These are phyloP conservation scores for Lachnellula arida DNA, from an alignment of 2,329 filamentous ascomycete genomes.

Conservation along the genomic window DNA sequence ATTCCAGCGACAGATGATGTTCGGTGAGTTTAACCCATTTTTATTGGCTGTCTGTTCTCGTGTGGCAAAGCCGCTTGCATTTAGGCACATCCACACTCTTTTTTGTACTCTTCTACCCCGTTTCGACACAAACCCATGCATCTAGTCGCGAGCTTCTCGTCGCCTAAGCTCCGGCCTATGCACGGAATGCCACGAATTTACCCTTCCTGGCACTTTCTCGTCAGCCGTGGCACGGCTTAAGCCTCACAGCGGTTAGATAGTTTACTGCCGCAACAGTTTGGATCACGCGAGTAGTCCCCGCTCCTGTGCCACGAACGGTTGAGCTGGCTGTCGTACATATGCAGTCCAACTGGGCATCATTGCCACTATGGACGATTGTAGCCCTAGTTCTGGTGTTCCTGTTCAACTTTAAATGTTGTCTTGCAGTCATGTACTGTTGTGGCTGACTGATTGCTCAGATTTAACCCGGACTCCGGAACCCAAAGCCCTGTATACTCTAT, in stretches of 20 bases:
- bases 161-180: constrained; percentile 18
- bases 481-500: constrained; percentile 33
- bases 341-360: constrained; percentile 26
- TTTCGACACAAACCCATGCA: constrained; percentile 14
- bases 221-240: constrained; percentile 28
- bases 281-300: constrained; percentile 30
- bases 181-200: constrained; percentile 27
- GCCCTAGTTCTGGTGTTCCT: constrained; percentile 8
- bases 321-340: constrained; percentile 29
- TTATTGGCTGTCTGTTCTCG: constrained; percentile 26
- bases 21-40: constrained; percentile 27
- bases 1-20: constrained; percentile 32
- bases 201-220: constrained; percentile 17
- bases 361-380: constrained; percentile 13
- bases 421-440: constrained; percentile 23
- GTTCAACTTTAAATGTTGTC: constrained; percentile 29
- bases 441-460: constrained; percentile 33
- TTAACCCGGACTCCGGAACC: constrained; percentile 29
- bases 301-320: constrained; percentile 24
- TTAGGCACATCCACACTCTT: constrained; percentile 23
- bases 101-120: constrained; percentile 10
- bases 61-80: constrained; percentile 21
- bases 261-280: constrained; percentile 18
- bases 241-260: constrained; percentile 24
- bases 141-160: constrained; percentile 12